These are phyloP conservation scores for barley (Hordeum vulgare) DNA, from an alignment of 176 grass and related monocot species.

Conservation along the genomic window DNA sequence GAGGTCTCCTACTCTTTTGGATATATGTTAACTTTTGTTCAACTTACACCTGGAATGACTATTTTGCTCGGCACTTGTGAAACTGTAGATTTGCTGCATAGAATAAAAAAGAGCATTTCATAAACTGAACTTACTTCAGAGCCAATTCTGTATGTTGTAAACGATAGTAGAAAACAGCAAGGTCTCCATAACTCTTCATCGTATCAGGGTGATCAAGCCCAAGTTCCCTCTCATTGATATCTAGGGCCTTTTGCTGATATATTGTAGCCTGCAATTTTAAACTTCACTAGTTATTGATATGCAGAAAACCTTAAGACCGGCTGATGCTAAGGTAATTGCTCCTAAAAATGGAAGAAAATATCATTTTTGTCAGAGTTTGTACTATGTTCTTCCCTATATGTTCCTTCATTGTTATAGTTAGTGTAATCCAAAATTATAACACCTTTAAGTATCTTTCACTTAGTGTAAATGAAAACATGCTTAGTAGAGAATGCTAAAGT, in stretches of 20 bases:
- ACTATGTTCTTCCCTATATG: background rate
- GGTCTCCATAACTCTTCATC: slow-evolving; percentile 99
- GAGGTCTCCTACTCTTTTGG: background rate
- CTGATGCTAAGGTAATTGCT: background rate
- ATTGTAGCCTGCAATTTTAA: slow-evolving; percentile 77
- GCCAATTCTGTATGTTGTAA: slow-evolving; percentile 98
- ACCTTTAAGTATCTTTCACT: background rate
- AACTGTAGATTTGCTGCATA: background rate
- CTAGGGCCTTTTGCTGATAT: slow-evolving; percentile 99
- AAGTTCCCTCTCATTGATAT: slow-evolving; percentile 99
- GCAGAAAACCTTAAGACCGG: background rate
- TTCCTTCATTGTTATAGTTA: background rate
- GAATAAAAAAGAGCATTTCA: slow-evolving; percentile 10
- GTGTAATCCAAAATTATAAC: background rate
- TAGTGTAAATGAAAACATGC: background rate
- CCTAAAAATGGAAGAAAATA: background rate
- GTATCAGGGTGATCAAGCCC: slow-evolving; percentile 99
- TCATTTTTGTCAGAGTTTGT: background rate
- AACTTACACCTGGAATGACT: background rate
- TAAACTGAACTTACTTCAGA: slow-evolving; percentile 67
- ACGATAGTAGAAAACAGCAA: slow-evolving; percentile 98
- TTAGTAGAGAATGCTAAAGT: background rate
- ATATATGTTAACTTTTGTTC: slow-evolving; percentile 15
- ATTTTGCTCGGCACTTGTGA: background rate
- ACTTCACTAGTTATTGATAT: background rate